Evolutionary conservation across 2,329 filamentous ascomycete species (phyloP).

Genomic region (Fusarium napiforme): DNA sequence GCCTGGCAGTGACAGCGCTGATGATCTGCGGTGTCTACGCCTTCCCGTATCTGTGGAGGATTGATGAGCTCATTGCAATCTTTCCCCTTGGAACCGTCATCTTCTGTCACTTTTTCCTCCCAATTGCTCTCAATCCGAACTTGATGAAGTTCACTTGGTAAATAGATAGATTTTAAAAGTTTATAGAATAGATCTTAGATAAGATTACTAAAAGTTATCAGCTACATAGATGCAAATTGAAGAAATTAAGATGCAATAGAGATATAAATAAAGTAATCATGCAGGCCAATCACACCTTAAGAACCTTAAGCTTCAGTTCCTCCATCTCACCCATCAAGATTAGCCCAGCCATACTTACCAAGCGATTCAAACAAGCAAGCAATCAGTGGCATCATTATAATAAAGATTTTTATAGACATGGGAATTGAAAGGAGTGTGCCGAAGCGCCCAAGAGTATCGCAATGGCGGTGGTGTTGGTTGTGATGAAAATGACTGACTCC

Average conservation of each 20-base stretch:
- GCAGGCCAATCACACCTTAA: too few species aligned
- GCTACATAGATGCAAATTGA: too few species aligned
- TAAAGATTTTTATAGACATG: accelerated
- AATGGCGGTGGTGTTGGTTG: accelerated
- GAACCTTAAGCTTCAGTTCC: too few species aligned
- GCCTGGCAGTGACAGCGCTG: background rate
- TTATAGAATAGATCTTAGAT: too few species aligned
- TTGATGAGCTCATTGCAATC: background rate
- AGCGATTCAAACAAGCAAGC: too few species aligned
- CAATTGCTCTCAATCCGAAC: background rate
- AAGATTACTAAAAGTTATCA: accelerated
- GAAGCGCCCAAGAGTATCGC: accelerated
- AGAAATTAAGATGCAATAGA: too few species aligned
- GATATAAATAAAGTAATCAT: too few species aligned
- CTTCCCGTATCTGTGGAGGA: background rate
- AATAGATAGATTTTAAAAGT: background rate
- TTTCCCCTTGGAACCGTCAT: background rate
- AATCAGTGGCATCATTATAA: accelerated
- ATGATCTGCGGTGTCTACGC: background rate
- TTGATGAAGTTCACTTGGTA: background rate
- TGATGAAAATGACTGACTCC: accelerated
- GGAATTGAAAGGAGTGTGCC: accelerated
- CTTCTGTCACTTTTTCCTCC: background rate
- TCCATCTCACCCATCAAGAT: too few species aligned
- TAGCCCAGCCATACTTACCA: too few species aligned